phyloP scores from a whole-genome alignment of 148 eudicot genomes.

The Silene conica region DNA sequence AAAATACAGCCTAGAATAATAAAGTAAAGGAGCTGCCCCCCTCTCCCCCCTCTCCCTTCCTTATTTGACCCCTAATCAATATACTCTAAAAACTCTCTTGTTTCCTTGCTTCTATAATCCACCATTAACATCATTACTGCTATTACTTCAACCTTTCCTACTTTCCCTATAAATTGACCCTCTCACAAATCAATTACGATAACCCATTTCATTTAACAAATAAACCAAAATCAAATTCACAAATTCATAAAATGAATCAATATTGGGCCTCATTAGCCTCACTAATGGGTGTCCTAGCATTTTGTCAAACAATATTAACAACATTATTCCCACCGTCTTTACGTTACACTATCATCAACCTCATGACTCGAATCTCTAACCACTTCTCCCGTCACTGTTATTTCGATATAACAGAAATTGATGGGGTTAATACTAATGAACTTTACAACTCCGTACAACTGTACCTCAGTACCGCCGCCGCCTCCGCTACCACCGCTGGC shows the following conservation, averaged over 20 bases:
- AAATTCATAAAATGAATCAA: constrained; percentile 51
- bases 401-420: constrained; percentile 92
- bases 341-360: constrained; percentile 46
- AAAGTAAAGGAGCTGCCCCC: not conserved
- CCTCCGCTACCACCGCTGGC: constrained; percentile 41
- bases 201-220: not conserved
- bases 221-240: not conserved
- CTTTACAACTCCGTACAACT: constrained; percentile 94
- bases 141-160: not conserved
- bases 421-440: constrained; percentile 96
- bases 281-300: constrained; percentile 78
- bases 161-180: not conserved
- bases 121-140: constrained; percentile 10
- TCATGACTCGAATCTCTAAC: constrained; percentile 46
- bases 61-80: constrained; percentile 15
- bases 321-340: constrained; percentile 75
- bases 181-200: not conserved
- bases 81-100: constrained; percentile 4
- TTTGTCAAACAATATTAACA: constrained; percentile 61
- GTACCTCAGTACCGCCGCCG: constrained; percentile 54
- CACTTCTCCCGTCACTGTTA: constrained; percentile 68
- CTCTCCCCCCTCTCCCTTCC: constrained; percentile 12
- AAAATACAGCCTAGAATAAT: constrained; percentile 22
- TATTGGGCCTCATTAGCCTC: constrained; percentile 85
- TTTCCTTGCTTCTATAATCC: not conserved